These are phyloP conservation scores for Eutrema heterophyllum DNA, from an alignment of 345 rosid species.

Conservation along the genomic window DNA sequence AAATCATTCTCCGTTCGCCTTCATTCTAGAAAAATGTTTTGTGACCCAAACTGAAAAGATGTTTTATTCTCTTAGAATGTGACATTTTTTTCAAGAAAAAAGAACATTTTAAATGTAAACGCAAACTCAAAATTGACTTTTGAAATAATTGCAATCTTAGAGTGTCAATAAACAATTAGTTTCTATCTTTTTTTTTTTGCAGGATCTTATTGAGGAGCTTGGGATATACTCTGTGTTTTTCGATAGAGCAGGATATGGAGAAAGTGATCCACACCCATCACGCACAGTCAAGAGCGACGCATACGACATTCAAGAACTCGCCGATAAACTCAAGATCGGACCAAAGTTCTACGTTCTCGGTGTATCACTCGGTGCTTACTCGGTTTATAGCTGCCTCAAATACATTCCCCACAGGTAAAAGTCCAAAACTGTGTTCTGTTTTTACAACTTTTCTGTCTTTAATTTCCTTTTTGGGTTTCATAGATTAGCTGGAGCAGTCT, in stretches of 20 bases:
- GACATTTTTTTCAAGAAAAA: neutral
- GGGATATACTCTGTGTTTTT: slow-evolving; percentile 55
- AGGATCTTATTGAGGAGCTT: slow-evolving; percentile 66
- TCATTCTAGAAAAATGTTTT: neutral
- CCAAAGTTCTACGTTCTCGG: slow-evolving; percentile 71
- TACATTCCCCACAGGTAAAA: slow-evolving; percentile 67
- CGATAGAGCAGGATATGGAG: slow-evolving; percentile 94
- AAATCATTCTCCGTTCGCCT: neutral
- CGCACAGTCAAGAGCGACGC: slow-evolving; percentile 78
- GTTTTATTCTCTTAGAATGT: neutral
- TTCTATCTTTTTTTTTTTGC: slow-evolving; percentile 8
- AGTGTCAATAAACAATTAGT: neutral
- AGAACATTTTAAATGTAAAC: neutral
- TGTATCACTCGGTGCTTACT: slow-evolving; percentile 75
- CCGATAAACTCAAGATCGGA: slow-evolving; percentile 71
- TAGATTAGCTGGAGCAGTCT: slow-evolving; percentile 63
- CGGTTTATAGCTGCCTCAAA: slow-evolving; percentile 65
- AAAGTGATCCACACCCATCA: slow-evolving; percentile 82
- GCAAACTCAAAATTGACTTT: neutral
- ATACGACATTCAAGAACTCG: slow-evolving; percentile 75
- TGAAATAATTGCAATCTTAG: neutral
- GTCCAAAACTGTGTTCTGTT: neutral
- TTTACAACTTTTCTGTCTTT: neutral
- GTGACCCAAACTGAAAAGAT: neutral
- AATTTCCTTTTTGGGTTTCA: neutral